Percentiles rank a stretch among this genome's conserved stretches.
Conservation (phyloP, 2,329 filamentous ascomycete species). For the Neofusicoccum kwambonambiense region DNA sequence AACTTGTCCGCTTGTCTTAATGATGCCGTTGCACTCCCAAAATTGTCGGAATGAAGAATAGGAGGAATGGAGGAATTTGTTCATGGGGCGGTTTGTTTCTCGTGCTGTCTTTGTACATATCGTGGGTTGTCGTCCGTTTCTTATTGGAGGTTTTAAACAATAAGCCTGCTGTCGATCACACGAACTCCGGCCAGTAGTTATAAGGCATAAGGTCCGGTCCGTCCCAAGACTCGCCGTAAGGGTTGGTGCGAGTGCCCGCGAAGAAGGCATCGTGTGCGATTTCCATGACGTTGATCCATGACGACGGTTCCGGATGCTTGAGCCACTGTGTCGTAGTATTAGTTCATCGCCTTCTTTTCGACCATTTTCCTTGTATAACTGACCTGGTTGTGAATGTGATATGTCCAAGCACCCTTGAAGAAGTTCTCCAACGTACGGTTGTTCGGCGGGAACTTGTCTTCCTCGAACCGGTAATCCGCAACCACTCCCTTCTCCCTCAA, state of each 20-base stretch:
- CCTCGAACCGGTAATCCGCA: conserved; percentile 46
- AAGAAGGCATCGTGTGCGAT: conserved; percentile 57
- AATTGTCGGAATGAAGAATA: background rate
- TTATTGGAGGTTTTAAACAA: background rate
- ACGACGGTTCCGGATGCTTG: conserved; percentile 56
- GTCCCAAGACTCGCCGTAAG: conserved; percentile 55
- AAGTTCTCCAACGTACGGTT: conserved; percentile 57
- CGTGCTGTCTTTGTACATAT: conserved; percentile 5
- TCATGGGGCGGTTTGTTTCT: background rate
- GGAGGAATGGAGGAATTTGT: background rate
- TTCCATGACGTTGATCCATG: conserved; percentile 55
- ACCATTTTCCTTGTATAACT: conserved; percentile 22
- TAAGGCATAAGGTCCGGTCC: conserved; percentile 50
- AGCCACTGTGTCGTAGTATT: conserved; percentile 43
- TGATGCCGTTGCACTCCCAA: background rate
- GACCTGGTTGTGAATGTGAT: conserved; percentile 59
- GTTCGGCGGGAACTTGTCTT: conserved; percentile 56
- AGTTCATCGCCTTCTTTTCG: background rate
- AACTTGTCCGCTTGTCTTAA: background rate
- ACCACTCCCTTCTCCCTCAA: conserved; percentile 42
- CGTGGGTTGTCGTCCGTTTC: background rate
- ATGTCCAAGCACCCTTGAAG: conserved; percentile 57
- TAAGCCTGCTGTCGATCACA: conserved; percentile 32
- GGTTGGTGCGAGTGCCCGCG: conserved; percentile 48
- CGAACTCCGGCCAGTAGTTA: conserved; percentile 52